Conservation (phyloP, 768 basidiomycete genomes). For the Ephemerocybe angulata region DNA sequence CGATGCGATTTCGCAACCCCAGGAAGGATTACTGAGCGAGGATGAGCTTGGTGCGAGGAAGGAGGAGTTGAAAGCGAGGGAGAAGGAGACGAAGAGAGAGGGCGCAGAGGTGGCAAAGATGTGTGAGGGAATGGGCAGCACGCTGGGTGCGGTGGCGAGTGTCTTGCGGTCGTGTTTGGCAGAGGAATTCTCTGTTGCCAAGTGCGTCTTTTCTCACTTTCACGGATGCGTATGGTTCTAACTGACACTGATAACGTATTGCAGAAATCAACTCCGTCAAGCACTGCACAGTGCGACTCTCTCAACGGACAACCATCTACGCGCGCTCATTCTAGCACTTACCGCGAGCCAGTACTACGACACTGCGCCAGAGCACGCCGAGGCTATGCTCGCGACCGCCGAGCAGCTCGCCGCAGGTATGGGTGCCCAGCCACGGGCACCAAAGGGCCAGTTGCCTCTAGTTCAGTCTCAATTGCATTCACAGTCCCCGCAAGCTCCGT, state of each 20-base stretch:
- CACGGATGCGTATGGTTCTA: constrained; percentile 7
- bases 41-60: too few relatives aligned
- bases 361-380: constrained; percentile 66
- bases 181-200: constrained; percentile 56
- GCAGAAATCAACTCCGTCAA: constrained; percentile 54
- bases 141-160: constrained; percentile 51
- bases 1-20: neutral
- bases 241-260: neutral
- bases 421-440: constrained; percentile 42
- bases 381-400: constrained; percentile 59
- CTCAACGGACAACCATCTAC: constrained; percentile 69
- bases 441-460: constrained; percentile 13
- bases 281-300: constrained; percentile 56
- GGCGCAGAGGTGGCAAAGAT: constrained; percentile 37
- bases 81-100: constrained; percentile 25
- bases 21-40: too few relatives aligned
- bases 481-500: too few relatives aligned
- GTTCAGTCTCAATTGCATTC: neutral
- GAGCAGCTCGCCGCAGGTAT: constrained; percentile 71
- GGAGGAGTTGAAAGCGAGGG: constrained; percentile 13
- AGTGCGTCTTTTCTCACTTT: constrained; percentile 40
- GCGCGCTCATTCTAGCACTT: constrained; percentile 65
- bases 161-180: constrained; percentile 52
- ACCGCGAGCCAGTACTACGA: constrained; percentile 69
- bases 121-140: constrained; percentile 52